A percentile compares a stretch with the other conserved stretches of the same genome.
Conservation (phyloP, 495 filamentous ascomycete species). For the Aspergillus hancockii region DNA sequence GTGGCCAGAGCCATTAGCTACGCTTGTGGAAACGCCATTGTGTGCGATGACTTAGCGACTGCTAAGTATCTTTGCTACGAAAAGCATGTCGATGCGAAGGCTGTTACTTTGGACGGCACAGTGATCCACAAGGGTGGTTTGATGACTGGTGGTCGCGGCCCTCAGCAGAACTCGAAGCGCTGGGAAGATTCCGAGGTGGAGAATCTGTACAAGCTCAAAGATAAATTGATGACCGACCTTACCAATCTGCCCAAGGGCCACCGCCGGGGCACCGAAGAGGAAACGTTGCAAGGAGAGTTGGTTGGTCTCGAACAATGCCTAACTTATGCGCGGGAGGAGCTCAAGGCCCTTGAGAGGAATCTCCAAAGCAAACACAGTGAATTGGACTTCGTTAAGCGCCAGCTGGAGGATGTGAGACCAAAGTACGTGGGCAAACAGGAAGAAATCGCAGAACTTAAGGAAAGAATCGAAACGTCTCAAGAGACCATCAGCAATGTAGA, state of each 20-base stretch:
- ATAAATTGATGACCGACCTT: constrained; percentile 74
- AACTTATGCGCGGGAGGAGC: constrained; percentile 68
- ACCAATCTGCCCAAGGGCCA: constrained; percentile 72
- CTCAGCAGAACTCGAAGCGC: constrained; percentile 70
- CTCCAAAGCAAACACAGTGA: constrained; percentile 83
- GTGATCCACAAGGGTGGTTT: constrained; percentile 96
- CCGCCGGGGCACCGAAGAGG: constrained; percentile 72
- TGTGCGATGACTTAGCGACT: constrained; percentile 83
- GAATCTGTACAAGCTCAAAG: constrained; percentile 67
- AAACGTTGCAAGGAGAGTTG: constrained; percentile 77
- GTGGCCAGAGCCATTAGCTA: constrained; percentile 92
- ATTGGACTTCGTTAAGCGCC: constrained; percentile 65
- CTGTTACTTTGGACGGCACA: constrained; percentile 86
- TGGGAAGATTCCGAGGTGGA: constrained; percentile 91
- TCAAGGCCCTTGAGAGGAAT: constrained; percentile 81
- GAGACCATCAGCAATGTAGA: constrained; percentile 81
- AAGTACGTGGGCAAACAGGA: constrained; percentile 72
- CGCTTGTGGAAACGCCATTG: constrained; percentile 91
- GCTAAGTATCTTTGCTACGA: constrained; percentile 90
- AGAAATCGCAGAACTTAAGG: constrained; percentile 65
- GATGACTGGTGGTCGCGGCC: constrained; percentile 91
- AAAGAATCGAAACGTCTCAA: constrained; percentile 66
- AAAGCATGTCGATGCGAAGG: constrained; percentile 83
- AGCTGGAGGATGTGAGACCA: constrained; percentile 73
- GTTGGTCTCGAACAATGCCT: constrained; percentile 79